Base-by-base conservation (phyloP, 2,329 filamentous ascomycete genomes). In the Biscogniauxia marginata region DNA sequence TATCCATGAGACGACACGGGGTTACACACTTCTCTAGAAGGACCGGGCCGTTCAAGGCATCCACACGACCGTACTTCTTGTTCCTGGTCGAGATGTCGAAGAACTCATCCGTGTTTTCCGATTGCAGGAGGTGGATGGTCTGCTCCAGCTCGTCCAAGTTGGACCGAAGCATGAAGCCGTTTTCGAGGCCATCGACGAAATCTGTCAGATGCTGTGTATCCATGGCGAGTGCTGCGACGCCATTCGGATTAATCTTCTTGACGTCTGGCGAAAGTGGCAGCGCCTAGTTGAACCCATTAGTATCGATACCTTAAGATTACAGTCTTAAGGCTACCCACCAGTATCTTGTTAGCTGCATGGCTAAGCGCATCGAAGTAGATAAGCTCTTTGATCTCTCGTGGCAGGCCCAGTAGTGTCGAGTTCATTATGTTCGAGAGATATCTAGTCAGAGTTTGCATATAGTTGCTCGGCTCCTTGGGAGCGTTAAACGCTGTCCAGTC, bases 361-460 rank as follows among this genome's bases (percentile, higher is more conserved):
- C 87, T 92, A 34, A 99, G 82, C 0, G 95, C 95, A 70, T 98
- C 95, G 69, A 96, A 97, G 76, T 99, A 98, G 66, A 99, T 96
- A 54, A 97, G 85, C 71, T 96, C 92, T 71, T 98, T 98, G 74
- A 99, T 97, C 67, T 96, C 91, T 24, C 91, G 87, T 0, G 96
- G 95, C n/a, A 99, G 78, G 1, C 93, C 93, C 2, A 99, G 82
- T 4, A 99, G 81, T 0, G 96, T 96, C 0, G 91, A 95, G 69
- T 88, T 93, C 92, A 98, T 98, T 70, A 97, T 98, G 71, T 96
- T 96, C 24, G 89, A 90, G 19, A 99, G 80, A 71, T 98, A 99
- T 11, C 88, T 85, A 0, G 93, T 99, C 59, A 99, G 78, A 4
- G 95, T 96, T 70, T 95, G 89, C 86, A 99, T 96, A 75, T 99